Conservation (phyloP, 78 protist species). For the Cavenderia fasciculata region DNA sequence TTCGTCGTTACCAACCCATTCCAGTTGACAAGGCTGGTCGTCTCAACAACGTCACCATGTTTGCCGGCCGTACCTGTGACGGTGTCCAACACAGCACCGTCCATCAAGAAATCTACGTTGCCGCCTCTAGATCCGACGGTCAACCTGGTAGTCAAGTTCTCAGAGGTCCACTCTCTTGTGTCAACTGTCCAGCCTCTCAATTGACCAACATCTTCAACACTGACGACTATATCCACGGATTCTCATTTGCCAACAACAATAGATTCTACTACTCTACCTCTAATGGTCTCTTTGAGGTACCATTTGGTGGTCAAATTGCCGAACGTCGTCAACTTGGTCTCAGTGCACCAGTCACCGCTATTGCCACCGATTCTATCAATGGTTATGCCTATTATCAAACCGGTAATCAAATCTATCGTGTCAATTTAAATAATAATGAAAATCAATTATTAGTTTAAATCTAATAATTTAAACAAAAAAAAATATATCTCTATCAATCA, state of each 20-base stretch:
- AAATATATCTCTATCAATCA: too few relatives aligned
- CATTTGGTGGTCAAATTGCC: background rate
- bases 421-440: too few relatives aligned
- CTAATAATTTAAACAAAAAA: too few relatives aligned
- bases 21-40: conserved; percentile 9
- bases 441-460: too few relatives aligned
- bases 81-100: background rate
- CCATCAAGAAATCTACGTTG: background rate
- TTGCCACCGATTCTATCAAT: background rate
- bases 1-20: background rate
- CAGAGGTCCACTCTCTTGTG: background rate
- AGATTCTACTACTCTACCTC: background rate
- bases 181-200: background rate
- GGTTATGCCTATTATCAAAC: background rate
- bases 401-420: background rate
- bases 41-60: background rate
- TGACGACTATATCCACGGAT: background rate
- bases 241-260: background rate
- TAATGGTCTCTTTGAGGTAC: background rate
- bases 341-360: background rate
- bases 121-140: background rate
- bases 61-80: background rate
- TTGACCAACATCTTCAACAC: background rate
- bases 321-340: background rate
- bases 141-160: background rate